Percentiles rank a stretch among this genome's conserved stretches.
Conservation (phyloP, 2,329 filamentous ascomycete genomes). For the Ascochyta rabiei region DNA sequence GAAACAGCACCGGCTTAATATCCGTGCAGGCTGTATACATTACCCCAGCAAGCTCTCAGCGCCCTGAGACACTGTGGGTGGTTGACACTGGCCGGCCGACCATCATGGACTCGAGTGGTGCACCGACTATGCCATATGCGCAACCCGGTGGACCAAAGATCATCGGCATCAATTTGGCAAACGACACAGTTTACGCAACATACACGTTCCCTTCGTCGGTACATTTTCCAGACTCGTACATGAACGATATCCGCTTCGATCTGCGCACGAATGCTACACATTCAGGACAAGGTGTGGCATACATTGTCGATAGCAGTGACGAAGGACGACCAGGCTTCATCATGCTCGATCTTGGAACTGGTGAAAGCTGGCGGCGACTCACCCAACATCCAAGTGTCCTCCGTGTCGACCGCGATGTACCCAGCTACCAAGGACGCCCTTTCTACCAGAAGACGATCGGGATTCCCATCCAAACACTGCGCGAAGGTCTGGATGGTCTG, state of each 20-base stretch:
- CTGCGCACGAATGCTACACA: conserved; percentile 48
- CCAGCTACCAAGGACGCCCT: conserved; percentile 53
- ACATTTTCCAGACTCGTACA: conserved; percentile 55
- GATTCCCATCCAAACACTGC: conserved; percentile 44
- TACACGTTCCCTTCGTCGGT: conserved; percentile 56
- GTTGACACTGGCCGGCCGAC: conserved; percentile 57
- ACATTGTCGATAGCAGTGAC: conserved; percentile 58
- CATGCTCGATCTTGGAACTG: conserved; percentile 56
- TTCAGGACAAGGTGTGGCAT: conserved; percentile 55
- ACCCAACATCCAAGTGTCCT: conserved; percentile 45
- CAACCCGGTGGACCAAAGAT: conserved; percentile 56
- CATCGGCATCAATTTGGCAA: conserved; percentile 55
- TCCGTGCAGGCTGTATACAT: conserved; percentile 59
- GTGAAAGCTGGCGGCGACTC: conserved; percentile 57
- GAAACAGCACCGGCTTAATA: conserved; percentile 53
- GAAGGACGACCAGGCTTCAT: conserved; percentile 57
- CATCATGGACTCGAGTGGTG: conserved; percentile 36
- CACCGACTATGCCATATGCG: conserved; percentile 43
- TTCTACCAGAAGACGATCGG: conserved; percentile 49
- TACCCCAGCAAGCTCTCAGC: conserved; percentile 47
- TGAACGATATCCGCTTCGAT: conserved; percentile 61
- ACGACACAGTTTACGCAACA: conserved; percentile 55
- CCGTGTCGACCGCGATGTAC: conserved; percentile 51
- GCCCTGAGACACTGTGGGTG: conserved; percentile 52
- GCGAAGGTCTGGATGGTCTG: conserved; percentile 58